These are phyloP conservation scores for Phaseolus lunatus DNA, from an alignment of 306 rosid genomes.

Conservation along the genomic window DNA sequence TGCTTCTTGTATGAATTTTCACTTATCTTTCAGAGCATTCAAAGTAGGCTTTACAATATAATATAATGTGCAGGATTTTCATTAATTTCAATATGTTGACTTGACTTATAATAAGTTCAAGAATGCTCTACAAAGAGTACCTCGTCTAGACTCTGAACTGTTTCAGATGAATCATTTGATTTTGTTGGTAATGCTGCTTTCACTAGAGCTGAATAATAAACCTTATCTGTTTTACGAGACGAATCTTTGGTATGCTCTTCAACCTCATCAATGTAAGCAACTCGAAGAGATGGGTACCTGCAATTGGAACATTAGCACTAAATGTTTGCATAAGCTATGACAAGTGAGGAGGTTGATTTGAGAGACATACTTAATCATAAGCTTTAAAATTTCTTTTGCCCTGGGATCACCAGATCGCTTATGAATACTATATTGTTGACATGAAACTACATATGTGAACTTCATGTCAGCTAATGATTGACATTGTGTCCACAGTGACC, in stretches of 20 bases:
- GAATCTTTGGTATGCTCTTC: constrained; percentile 76
- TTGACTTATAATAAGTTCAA: constrained; percentile 30
- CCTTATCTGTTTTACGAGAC: constrained; percentile 69
- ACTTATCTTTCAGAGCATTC: not conserved
- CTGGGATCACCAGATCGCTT: constrained; percentile 79
- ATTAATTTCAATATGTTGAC: constrained; percentile 29
- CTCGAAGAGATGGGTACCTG: constrained; percentile 94
- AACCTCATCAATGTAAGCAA: constrained; percentile 95
- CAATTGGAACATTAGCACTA: constrained; percentile 36
- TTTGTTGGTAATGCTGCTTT: constrained; percentile 84
- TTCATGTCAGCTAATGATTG: constrained; percentile 91
- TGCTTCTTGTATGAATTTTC: constrained; percentile 12
- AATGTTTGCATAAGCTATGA: constrained; percentile 33
- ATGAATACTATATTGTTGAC: constrained; percentile 88
- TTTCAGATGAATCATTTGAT: constrained; percentile 78
- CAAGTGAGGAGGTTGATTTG: constrained; percentile 30
- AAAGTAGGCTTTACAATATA: constrained; percentile 25
- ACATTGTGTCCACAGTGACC: constrained; percentile 78
- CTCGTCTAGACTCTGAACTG: constrained; percentile 84
- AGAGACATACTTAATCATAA: constrained; percentile 75
- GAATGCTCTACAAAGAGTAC: constrained; percentile 55
- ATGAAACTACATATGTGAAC: constrained; percentile 91
- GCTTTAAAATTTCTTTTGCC: constrained; percentile 91
- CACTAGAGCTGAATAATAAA: constrained; percentile 85
- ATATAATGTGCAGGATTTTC: constrained; percentile 10